Conservation (phyloP, 805 yeast genomes). For the Metschnikowia baotianmanensis region DNA sequence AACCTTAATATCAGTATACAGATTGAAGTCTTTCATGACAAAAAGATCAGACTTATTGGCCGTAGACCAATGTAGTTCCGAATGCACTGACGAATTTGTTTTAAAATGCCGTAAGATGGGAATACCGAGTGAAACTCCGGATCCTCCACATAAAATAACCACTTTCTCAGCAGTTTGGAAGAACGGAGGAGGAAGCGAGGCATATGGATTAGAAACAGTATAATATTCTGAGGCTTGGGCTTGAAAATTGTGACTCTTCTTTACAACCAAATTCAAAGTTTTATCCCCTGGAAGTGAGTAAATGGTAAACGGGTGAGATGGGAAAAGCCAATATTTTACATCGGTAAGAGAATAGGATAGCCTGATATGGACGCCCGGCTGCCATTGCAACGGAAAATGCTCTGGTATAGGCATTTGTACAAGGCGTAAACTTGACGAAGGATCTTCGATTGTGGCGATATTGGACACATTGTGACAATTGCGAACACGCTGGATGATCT, state of each 20-base stretch:
- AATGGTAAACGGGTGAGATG: slow-evolving; percentile 70
- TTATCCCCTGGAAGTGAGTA: slow-evolving; percentile 43
- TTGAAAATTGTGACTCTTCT: slow-evolving; percentile 31
- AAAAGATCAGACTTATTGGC: slow-evolving; percentile 46
- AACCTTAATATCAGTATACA: slow-evolving; percentile 6
- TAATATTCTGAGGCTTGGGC: slow-evolving; percentile 15
- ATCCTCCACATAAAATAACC: slow-evolving; percentile 64
- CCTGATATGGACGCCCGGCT: slow-evolving; percentile 61
- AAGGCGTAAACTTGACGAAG: slow-evolving; percentile 21
- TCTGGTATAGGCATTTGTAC: slow-evolving; percentile 22
- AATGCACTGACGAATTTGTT: slow-evolving; percentile 15
- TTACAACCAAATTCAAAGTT: slow-evolving; percentile 44
- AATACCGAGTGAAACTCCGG: slow-evolving; percentile 65
- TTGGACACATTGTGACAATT: slow-evolving; percentile 15
- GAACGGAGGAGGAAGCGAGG: slow-evolving; percentile 44
- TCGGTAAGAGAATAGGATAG: slow-evolving; percentile 10
- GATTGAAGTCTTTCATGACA: slow-evolving; percentile 39
- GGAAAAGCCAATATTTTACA: slow-evolving; percentile 37
- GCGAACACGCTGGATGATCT: slow-evolving; percentile 32
- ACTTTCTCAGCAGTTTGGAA: slow-evolving; percentile 50
- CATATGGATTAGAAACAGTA: slow-evolving; percentile 32
- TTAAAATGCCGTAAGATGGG: slow-evolving; percentile 47
- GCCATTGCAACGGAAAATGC: slow-evolving; percentile 23
- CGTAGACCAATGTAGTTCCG: slow-evolving; percentile 55
- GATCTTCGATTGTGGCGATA: slow-evolving; percentile 17